These are phyloP conservation scores for Medicago lupulina DNA, from an alignment of 306 rosid species.

Conservation along the genomic window DNA sequence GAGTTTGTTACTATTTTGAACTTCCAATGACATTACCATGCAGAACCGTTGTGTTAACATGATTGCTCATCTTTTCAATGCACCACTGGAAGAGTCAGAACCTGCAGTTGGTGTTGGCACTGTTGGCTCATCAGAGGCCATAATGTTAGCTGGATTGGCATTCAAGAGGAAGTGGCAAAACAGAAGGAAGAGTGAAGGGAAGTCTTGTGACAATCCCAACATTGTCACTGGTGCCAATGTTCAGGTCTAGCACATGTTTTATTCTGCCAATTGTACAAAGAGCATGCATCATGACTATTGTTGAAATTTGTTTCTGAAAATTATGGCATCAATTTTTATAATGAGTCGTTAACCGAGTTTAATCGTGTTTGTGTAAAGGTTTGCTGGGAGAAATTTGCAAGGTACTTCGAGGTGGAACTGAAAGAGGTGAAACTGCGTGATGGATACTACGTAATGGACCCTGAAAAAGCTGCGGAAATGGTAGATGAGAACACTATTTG, in stretches of 20 bases:
- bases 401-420: conserved; percentile 17
- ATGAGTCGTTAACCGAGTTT: conserved; percentile 2
- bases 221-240: conserved; percentile 98
- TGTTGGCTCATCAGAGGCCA: conserved; percentile 94
- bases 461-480: conserved; percentile 5
- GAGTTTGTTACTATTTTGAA: not conserved
- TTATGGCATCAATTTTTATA: not conserved
- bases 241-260: conserved; percentile 58
- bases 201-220: conserved; percentile 82
- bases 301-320: not conserved
- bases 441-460: not conserved
- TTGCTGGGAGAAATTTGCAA: conserved; percentile 20
- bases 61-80: conserved; percentile 94
- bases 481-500: conserved; percentile 10
- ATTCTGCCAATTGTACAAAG: not conserved
- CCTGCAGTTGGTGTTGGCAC: conserved; percentile 91
- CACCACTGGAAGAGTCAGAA: conserved; percentile 82
- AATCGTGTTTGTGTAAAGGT: not conserved
- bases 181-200: conserved; percentile 60
- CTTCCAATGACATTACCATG: conserved; percentile 4
- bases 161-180: conserved; percentile 97
- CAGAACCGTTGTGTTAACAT: conserved; percentile 98
- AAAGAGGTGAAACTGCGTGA: conserved; percentile 2
- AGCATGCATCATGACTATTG: not conserved
- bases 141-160: conserved; percentile 95